Conservation (phyloP, 345 rosid species). For the Dovyalis caffra region DNA sequence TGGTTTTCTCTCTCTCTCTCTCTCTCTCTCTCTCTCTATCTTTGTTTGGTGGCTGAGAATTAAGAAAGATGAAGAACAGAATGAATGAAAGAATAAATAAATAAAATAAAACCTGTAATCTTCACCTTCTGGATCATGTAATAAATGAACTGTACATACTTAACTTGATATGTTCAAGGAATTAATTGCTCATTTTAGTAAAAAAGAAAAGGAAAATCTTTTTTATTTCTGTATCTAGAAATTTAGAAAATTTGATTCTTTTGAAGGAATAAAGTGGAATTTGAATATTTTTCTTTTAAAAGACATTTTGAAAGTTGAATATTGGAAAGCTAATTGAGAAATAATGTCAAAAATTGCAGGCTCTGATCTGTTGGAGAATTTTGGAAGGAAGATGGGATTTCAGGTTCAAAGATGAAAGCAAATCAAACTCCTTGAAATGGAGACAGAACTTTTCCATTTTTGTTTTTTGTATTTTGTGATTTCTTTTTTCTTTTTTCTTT, state of each 20-base stretch:
- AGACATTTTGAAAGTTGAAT: not conserved
- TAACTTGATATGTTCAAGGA: not conserved
- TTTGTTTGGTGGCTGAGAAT: not conserved
- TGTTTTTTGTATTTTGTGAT: conserved; percentile 1
- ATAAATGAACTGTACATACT: not conserved
- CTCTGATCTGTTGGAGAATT: conserved; percentile 38
- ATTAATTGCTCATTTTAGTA: not conserved
- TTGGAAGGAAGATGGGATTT: conserved; percentile 51
- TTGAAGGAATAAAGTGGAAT: not conserved
- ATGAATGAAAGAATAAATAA: no score
- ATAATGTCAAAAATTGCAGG: conserved; percentile 6
- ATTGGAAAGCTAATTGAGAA: conserved; percentile 2
- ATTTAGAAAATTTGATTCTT: not conserved
- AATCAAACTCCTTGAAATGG: not conserved
- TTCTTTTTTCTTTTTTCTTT: conserved; percentile 11
- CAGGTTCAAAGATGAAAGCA: conserved; percentile 40
- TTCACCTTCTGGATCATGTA: not conserved
- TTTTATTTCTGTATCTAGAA: not conserved
- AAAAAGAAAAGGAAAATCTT: not conserved
- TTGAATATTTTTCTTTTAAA: not conserved
- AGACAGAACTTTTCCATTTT: conserved; percentile 6
- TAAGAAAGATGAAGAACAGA: no score
- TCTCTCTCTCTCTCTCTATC: not conserved
- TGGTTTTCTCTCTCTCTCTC: not conserved
- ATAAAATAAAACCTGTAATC: not conserved